Base-by-base conservation (phyloP, 495 filamentous ascomycete species). In the Hyaloscypha variabilis region DNA sequence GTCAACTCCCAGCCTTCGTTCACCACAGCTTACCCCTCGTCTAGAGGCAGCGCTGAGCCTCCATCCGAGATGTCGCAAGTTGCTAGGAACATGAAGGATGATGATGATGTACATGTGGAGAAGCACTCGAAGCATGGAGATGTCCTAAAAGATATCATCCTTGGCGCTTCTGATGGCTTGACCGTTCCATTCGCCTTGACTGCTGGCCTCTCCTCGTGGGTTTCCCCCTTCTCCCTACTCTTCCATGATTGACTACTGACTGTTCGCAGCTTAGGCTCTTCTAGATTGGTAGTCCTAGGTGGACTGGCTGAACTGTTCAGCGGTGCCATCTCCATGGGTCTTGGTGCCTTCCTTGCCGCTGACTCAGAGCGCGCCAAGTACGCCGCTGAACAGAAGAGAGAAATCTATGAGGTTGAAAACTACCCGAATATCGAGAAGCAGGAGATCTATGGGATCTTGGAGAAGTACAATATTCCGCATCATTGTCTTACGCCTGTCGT, bases 321-420 rank as follows among this genome's bases (percentile, higher is more conserved):
- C 13, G 87, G 88, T 21, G 81, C 85, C 26, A 88, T 91, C 65
- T 88, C 85, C 21, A 90, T 90, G 88, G 88, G 88, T 14, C 80
- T 91, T 11, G 83, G 88, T 13, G 88, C 85, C n/a, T 91, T 83
- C 61, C 70, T 87, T 6, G 80, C 79, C 10, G 77, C 83, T 14
- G 73, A 76, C 13, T 85, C 78, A 3, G 83, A 86, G 26, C 58
- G 72, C 36, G 73, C 81, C 34, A 78, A 79, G 67, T 85, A 82
- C 70, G 70, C 75, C 31, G 70, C 74, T 25, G 83, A 85, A 67
- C 71, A 81, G 64, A 62, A 60, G n/a, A 72, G 81, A 21, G 82
- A 83, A 71, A 42, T 60, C 6, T 52, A 67, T 17, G 81, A 84
- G 59, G 79, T 85, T 10, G 64, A 66, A 14, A 72, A 73, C 25